Conservation (phyloP, 805 yeast species). For the Ogataea trehalophila region DNA sequence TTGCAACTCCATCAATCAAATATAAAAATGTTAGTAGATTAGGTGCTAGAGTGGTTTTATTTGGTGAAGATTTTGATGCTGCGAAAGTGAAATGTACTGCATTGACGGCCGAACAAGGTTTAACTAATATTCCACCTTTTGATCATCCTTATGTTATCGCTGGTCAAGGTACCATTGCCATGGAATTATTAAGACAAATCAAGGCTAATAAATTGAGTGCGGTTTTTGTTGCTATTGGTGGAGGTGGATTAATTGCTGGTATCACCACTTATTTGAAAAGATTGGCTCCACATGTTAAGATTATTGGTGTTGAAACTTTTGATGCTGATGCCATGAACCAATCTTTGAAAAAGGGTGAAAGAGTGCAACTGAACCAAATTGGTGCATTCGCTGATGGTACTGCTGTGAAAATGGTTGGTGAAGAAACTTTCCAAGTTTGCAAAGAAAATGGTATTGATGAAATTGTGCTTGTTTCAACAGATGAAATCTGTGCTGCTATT, state of each 20-base stretch:
- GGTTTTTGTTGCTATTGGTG: slow-evolving; percentile 91
- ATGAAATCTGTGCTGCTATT: slow-evolving; percentile 93
- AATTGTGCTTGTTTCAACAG: slow-evolving; percentile 78
- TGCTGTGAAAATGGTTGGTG: slow-evolving; percentile 86
- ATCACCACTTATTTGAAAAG: slow-evolving; percentile 85
- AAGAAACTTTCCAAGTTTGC: slow-evolving; percentile 83
- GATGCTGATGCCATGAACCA: slow-evolving; percentile 92
- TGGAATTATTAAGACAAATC: slow-evolving; percentile 87
- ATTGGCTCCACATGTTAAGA: slow-evolving; percentile 94
- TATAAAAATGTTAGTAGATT: slow-evolving; percentile 85
- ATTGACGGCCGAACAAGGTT: slow-evolving; percentile 60
- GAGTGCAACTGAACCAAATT: slow-evolving; percentile 59
- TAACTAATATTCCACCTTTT: slow-evolving; percentile 95
- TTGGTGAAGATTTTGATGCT: slow-evolving; percentile 93
- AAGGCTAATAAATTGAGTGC: slow-evolving; percentile 74
- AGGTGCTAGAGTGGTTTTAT: slow-evolving; percentile 90
- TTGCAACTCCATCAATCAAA: slow-evolving; percentile 93
- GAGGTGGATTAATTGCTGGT: slow-evolving; percentile 95
- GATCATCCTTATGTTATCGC: slow-evolving; percentile 98
- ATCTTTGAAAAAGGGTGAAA: slow-evolving; percentile 52
- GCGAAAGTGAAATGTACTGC: slow-evolving; percentile 88
- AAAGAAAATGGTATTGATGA: slow-evolving; percentile 76
- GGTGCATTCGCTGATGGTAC: slow-evolving; percentile 99
- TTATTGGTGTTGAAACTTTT: slow-evolving; percentile 92
- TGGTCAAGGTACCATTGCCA: slow-evolving; percentile 97